These are phyloP conservation scores for Lachancea mirantina DNA, from an alignment of 805 yeast genomes.

Conservation along the genomic window DNA sequence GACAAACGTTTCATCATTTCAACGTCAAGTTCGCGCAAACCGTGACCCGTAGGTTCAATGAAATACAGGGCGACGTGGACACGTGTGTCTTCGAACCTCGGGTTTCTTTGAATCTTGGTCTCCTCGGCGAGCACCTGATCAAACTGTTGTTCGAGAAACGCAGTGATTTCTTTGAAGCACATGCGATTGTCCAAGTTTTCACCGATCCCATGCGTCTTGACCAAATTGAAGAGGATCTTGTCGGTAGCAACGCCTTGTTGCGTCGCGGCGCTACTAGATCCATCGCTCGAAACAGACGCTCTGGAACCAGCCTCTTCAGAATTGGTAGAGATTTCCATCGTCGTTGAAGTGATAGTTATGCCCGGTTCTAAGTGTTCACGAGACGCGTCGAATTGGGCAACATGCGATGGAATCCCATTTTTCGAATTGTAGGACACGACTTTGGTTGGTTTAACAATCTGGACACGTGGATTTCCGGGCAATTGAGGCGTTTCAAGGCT, in stretches of 20 bases:
- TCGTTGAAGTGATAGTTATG: slow-evolving; percentile 52
- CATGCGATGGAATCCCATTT: slow-evolving; percentile 52
- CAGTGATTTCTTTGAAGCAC: slow-evolving; percentile 59
- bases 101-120: slow-evolving; percentile 79
- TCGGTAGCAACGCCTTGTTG: slow-evolving; percentile 25
- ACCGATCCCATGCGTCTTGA: slow-evolving; percentile 72
- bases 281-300: slow-evolving; percentile 7
- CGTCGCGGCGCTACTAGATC: slow-evolving; percentile 3
- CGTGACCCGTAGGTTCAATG: slow-evolving; percentile 72
- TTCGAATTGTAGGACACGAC: slow-evolving; percentile 51
- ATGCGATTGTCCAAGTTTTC: slow-evolving; percentile 66
- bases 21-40: slow-evolving; percentile 66
- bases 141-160: slow-evolving; percentile 68
- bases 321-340: slow-evolving; percentile 26
- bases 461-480: slow-evolving; percentile 17
- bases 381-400: slow-evolving; percentile 54
- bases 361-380: slow-evolving; percentile 65
- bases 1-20: slow-evolving; percentile 63
- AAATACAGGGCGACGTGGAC: slow-evolving; percentile 70
- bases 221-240: slow-evolving; percentile 52
- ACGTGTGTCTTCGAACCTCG: slow-evolving; percentile 69
- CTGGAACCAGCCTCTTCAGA: slow-evolving; percentile 7
- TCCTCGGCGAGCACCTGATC: slow-evolving; percentile 79
- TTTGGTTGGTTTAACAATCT: slow-evolving; percentile 27
- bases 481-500: slow-evolving; percentile 31